Evolutionary conservation across 352 stramenopile species (phyloP).

Genomic region (Phytophthora pistaciae): DNA sequence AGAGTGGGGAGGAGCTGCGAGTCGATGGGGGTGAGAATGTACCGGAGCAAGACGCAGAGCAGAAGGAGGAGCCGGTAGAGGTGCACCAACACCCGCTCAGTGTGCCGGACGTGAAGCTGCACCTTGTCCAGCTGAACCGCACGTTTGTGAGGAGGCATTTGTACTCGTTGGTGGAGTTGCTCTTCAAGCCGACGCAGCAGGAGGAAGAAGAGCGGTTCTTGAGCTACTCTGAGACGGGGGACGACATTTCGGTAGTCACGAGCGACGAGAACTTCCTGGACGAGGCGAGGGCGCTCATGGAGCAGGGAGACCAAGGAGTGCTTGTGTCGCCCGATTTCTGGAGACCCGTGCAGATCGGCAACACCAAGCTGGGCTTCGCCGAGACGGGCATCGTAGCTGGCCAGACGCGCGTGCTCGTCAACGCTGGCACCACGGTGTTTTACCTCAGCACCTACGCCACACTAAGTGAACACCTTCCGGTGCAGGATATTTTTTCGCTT

Average conservation of each 20-base stretch:
- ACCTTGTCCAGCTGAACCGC: conserved; percentile 64
- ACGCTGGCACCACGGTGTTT: conserved; percentile 69
- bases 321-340: conserved; percentile 68
- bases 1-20: conserved; percentile 40
- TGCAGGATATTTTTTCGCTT: background rate
- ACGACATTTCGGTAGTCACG: conserved; percentile 70
- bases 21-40: background rate
- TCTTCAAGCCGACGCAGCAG: conserved; percentile 43
- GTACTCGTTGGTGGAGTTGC: conserved; percentile 62
- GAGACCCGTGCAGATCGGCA: conserved; percentile 74
- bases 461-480: conserved; percentile 11
- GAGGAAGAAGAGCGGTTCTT: conserved; percentile 38
- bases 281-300: conserved; percentile 44
- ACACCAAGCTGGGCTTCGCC: conserved; percentile 64
- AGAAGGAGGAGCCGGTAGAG: conserved; percentile 25
- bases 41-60: conserved; percentile 1
- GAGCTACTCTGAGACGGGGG: conserved; percentile 67
- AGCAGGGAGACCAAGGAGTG: conserved; percentile 52
- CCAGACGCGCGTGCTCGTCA: conserved; percentile 69
- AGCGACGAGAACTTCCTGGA: conserved; percentile 53
- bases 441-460: conserved; percentile 79
- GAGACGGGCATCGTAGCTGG: conserved; percentile 73
- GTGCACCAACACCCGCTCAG: conserved; percentile 68
- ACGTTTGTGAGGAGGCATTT: conserved; percentile 56
- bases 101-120: conserved; percentile 58